phyloP scores from a whole-genome alignment of 208 protist genomes.

The Angomonas ambiguus region DNA sequence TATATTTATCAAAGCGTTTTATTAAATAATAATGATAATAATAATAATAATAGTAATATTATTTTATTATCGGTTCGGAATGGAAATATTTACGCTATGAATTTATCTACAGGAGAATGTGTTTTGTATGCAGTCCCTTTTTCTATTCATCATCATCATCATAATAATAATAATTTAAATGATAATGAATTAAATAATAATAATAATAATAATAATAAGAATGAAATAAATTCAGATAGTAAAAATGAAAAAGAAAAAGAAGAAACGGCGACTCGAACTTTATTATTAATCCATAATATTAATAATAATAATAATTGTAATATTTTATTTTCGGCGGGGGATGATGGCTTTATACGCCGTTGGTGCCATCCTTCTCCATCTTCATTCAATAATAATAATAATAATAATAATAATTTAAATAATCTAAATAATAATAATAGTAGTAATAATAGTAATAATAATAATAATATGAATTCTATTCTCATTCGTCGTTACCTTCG shows the following conservation, averaged over 20 bases:
- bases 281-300: conserved; percentile 1
- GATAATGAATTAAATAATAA: too few relatives aligned
- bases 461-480: not conserved
- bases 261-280: not conserved
- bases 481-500: not conserved
- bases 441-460: not conserved
- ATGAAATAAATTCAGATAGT: too few relatives aligned
- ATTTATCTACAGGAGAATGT: not conserved
- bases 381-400: conserved; percentile 5
- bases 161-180: too few relatives aligned
- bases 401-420: conserved; percentile 7
- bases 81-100: not conserved
- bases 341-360: conserved; percentile 56
- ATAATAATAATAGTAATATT: not conserved
- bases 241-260: not conserved
- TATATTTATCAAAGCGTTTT: not conserved
- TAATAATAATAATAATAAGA: too few relatives aligned
- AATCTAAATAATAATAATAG: conserved; percentile 1
- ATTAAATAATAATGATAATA: too few relatives aligned
- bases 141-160: not conserved
- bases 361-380: conserved; percentile 57
- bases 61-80: not conserved
- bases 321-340: conserved; percentile 51
- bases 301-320: conserved; percentile 1
- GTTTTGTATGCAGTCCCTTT: too few relatives aligned